Conservation (phyloP, 2,329 filamentous ascomycete species). For the Arachnomyces sp. region DNA sequence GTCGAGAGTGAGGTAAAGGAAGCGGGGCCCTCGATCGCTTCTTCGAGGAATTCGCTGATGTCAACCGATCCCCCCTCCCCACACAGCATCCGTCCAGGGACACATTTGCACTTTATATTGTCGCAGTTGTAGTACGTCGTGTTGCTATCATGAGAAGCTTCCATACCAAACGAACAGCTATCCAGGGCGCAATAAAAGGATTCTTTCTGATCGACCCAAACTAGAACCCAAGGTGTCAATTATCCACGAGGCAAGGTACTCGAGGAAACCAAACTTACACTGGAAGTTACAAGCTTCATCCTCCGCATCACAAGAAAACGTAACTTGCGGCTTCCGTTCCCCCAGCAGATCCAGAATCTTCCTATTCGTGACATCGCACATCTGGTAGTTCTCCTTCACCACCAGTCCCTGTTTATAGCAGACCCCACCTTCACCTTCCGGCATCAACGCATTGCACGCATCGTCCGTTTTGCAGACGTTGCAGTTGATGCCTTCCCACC, state of each 20-base stretch:
- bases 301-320: slow-evolving; percentile 78
- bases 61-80: slow-evolving; percentile 87
- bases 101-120: slow-evolving; percentile 76
- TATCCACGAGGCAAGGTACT: background rate
- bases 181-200: slow-evolving; percentile 93
- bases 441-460: slow-evolving; percentile 83
- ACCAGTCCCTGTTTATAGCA: slow-evolving; percentile 89
- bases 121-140: slow-evolving; percentile 78
- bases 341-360: slow-evolving; percentile 85
- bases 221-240: slow-evolving; percentile 38
- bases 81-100: slow-evolving; percentile 87
- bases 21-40: slow-evolving; percentile 80
- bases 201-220: slow-evolving; percentile 90
- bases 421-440: slow-evolving; percentile 68
- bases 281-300: slow-evolving; percentile 83
- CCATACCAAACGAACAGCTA: slow-evolving; percentile 65
- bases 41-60: slow-evolving; percentile 75
- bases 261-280: slow-evolving; percentile 48
- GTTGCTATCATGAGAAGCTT: slow-evolving; percentile 63
- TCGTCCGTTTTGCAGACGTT: slow-evolving; percentile 81
- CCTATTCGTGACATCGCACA: slow-evolving; percentile 93
- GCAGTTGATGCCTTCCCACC: slow-evolving; percentile 96
- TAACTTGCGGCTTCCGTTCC: slow-evolving; percentile 80
- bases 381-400: slow-evolving; percentile 91
- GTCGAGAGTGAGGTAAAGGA: slow-evolving; percentile 63